phyloP scores from a whole-genome alignment of 2,329 filamentous ascomycete genomes.

The Chaetomium olivaceum region DNA sequence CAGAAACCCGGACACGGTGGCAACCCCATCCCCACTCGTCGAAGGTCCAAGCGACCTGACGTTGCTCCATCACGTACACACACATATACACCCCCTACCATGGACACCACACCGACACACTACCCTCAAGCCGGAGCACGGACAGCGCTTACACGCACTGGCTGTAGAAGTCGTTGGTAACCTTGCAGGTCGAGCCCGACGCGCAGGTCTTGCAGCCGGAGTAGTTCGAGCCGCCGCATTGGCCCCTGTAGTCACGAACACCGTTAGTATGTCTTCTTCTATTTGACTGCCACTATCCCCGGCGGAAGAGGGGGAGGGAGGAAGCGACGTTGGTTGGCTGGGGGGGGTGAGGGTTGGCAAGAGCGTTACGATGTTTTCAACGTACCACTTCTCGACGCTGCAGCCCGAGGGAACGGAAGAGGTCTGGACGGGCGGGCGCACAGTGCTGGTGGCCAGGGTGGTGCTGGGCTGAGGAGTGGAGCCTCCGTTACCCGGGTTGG shows the following conservation, averaged over 20 bases:
- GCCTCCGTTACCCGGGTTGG: constrained; percentile 4
- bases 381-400: constrained; percentile 35
- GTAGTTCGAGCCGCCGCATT: constrained; percentile 44
- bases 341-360: too few species aligned
- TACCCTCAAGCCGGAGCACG: too few species aligned
- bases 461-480: constrained; percentile 7
- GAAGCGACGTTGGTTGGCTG: background rate
- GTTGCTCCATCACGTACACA: background rate
- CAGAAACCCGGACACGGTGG: background rate
- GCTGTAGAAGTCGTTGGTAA: constrained; percentile 44
- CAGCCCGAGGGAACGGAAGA: constrained; percentile 19
- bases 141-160: constrained; percentile 41
- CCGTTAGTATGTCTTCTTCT: background rate
- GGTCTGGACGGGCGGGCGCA: constrained; percentile 10
- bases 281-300: background rate
- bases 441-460: constrained; percentile 17
- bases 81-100: background rate
- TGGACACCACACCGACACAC: too few species aligned
- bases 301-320: background rate
- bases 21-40: too few species aligned
- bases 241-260: constrained; percentile 31
- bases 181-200: constrained; percentile 41
- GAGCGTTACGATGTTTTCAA: background rate
- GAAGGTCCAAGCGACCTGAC: background rate
- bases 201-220: constrained; percentile 42